A percentile compares a stretch with the other conserved stretches of the same genome.
These are phyloP conservation scores for Warburgia ugandensis DNA, from an alignment of 164 flowering plant genomes.

Conservation along the genomic window DNA sequence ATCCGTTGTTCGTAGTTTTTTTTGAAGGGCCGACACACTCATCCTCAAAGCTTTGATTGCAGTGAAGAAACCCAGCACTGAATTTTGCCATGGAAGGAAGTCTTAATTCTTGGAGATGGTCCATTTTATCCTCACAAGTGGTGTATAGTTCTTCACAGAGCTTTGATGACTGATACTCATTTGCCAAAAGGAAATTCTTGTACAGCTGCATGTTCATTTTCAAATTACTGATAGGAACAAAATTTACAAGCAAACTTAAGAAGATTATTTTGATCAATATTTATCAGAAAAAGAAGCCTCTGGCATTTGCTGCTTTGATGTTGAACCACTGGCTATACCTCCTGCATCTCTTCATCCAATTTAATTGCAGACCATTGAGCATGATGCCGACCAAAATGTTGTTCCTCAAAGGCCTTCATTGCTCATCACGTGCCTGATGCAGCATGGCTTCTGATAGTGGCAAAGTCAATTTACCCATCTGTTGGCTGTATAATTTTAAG, in stretches of 20 bases:
- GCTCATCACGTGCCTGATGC: slow-evolving; percentile 50
- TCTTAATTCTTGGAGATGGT: slow-evolving; percentile 86
- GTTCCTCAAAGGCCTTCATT: slow-evolving; percentile 65
- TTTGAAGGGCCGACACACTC: slow-evolving; percentile 96
- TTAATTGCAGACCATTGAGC: slow-evolving; percentile 64
- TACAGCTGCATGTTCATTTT: slow-evolving; percentile 34
- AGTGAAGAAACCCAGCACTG: slow-evolving; percentile 84
- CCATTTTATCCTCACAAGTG: slow-evolving; percentile 91
- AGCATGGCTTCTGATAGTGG: slow-evolving; percentile 61
- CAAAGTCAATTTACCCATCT: slow-evolving; percentile 46
- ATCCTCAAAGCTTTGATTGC: slow-evolving; percentile 87
- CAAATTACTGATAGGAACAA: no score
- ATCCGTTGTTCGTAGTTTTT: slow-evolving; percentile 70
- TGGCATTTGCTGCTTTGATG: background rate
- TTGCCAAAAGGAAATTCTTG: slow-evolving; percentile 62
- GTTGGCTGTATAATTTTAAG: slow-evolving; percentile 65
- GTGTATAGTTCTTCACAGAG: slow-evolving; percentile 85
- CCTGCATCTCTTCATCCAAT: slow-evolving; percentile 64
- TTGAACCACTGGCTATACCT: slow-evolving; percentile 32
- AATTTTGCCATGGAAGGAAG: slow-evolving; percentile 99
- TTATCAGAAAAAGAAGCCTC: background rate
- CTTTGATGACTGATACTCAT: slow-evolving; percentile 82
- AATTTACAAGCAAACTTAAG: no score
- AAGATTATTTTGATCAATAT: no score
- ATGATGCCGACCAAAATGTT: slow-evolving; percentile 95